Evolutionary conservation across 1,284 basidiomycete genomes (phyloP), one percentile per base, ranked within the genome.

Genomic region (Veloboletus limbatus): DNA sequence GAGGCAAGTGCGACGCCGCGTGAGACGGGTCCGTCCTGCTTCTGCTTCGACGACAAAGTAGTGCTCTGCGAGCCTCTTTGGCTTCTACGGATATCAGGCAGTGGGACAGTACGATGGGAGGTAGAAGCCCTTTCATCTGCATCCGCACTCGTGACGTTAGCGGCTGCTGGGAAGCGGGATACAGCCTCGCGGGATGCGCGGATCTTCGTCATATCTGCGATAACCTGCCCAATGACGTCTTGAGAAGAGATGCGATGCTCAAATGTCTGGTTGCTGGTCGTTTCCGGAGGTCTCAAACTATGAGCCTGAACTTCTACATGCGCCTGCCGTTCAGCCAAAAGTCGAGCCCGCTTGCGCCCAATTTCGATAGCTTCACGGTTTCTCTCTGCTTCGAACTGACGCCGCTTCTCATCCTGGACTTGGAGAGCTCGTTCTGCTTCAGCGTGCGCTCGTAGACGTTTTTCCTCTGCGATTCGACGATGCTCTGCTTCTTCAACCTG

Each of bases 381-480:
- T 17, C 34, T 45, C 40, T 62, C 48, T 6, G 39, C 48, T 37
- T 45, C 49, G 3, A 20, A 9, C 17, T 49, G 48, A 36, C 36
- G 50, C 18, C 11, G 47, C 22, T 44, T 39, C 21, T 53, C 45
- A 7, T 41, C 42, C 17, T 43, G 33, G 14, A 18, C 36, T 22
- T 45, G 52, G 13, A 28, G 48, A 39, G 41, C 38, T 8, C 24
- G 48, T 49, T 51, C 54, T 13, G 33, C 48, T 42, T 53, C 42
- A 2, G 43, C 38, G 2, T 43, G 33, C 9, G 27, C 39, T 22
- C 39, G 55, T 18, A 40, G 14, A 28, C 32, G 32, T 27, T 48
- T 46, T 45, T 66, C 59, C 9, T 66, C 58, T n/a, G 22, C 51
- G 17, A 43, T 32, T 20, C 38, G 46, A 5, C 30, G 38, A 28